Evolutionary conservation across 495 filamentous ascomycete species (phyloP), one percentile per base, ranked within the genome.

Genomic region (Trichoderma orchidacearum): DNA sequence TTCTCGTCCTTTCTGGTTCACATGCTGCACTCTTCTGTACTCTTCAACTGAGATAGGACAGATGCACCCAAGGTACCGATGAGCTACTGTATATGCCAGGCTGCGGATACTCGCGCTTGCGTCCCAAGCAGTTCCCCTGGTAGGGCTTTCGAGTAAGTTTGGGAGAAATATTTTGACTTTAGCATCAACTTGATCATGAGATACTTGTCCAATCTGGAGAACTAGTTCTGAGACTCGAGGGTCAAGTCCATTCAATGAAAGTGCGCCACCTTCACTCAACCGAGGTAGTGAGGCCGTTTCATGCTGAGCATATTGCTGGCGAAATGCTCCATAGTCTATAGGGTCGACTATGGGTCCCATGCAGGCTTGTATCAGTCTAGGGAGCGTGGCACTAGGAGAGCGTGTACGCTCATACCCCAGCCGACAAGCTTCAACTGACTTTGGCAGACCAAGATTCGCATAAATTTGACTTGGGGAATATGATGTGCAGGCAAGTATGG

Each of bases 71-170:
- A 54, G 28, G 54, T 32, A 64, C 50, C 17, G 51, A 36, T 3
- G 8, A 12, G 23, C 36, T 31, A 81, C 51, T 0, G 76, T 75
- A 60, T 89, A 90, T 0, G 75, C 84, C 25, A 89, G 61, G 21
- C 68, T 63, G 17, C 86, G 72, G 30, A 80, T 65, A 0, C 51
- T 23, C 13, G 72, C 75, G 54, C 82, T 83, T 12, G 73, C 59
- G 54, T 73, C 73, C 87, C 87, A 91, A 3, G 82, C 81, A 59
- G 80, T 86, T 34, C 74, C 73, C 34, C 80, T 73, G 5, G 70
- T 54, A 32, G 77, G 78, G 58, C 76, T 82, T 56, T 88, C 85
- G 13, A 78, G 64, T 1, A 86, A 61, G 30, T 78, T 67, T 0
- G 81, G 77, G 7, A 88, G 72, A 57, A 82, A 87, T 32, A 86